These are phyloP conservation scores for Russula virescens DNA, from an alignment of 768 basidiomycete species.

Conservation along the genomic window DNA sequence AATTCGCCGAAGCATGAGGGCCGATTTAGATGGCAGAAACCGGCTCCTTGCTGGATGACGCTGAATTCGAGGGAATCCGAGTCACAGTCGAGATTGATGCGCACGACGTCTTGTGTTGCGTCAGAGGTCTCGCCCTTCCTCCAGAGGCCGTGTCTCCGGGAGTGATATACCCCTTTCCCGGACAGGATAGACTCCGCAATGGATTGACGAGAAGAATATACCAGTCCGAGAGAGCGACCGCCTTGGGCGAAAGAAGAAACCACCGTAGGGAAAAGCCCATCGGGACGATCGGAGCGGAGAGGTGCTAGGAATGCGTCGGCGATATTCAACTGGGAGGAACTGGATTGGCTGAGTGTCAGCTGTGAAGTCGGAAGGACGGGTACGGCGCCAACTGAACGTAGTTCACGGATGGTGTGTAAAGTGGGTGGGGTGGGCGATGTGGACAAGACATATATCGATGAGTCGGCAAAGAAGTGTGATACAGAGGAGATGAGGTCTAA, in stretches of 20 bases:
- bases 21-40: slow-evolving; percentile 90
- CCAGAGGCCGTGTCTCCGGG: slow-evolving; percentile 94
- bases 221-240: slow-evolving; percentile 80
- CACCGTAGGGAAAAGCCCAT: slow-evolving; percentile 90
- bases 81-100: slow-evolving; percentile 88
- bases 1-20: slow-evolving; percentile 85
- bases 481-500: slow-evolving; percentile 73
- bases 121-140: slow-evolving; percentile 95
- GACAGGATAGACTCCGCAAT: slow-evolving; percentile 81
- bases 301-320: slow-evolving; percentile 83
- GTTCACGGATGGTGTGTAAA: slow-evolving; percentile 52
- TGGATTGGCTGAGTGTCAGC: slow-evolving; percentile 54
- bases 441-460: slow-evolving; percentile 54
- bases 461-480: slow-evolving; percentile 63
- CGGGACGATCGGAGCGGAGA: slow-evolving; percentile 77
- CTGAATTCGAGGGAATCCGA: slow-evolving; percentile 86
- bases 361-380: slow-evolving; percentile 68
- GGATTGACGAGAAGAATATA: slow-evolving; percentile 89
- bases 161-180: slow-evolving; percentile 93
- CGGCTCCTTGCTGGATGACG: slow-evolving; percentile 82
- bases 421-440: slow-evolving; percentile 49
- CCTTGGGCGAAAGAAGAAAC: slow-evolving; percentile 65
- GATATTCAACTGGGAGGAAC: slow-evolving; percentile 57
- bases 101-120: slow-evolving; percentile 80
- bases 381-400: slow-evolving; percentile 52